These are phyloP conservation scores for Wallacemonas sp. DNA, from an alignment of 208 protist species.

Conservation along the genomic window DNA sequence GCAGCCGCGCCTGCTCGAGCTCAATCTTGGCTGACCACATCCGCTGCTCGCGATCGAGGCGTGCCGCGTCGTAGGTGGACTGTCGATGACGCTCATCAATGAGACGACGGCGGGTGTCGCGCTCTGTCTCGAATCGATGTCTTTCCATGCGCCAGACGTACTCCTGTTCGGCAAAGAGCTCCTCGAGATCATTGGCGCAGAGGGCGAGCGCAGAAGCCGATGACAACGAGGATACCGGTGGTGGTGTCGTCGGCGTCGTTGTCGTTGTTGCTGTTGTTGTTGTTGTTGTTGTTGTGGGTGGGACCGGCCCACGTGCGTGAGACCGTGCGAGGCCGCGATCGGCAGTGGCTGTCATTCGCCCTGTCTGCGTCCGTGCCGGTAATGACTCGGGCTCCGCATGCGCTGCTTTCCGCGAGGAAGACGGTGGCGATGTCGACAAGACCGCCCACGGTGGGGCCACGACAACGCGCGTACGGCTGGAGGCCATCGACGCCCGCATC, in stretches of 20 bases:
- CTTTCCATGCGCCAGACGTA: slow-evolving; percentile 72
- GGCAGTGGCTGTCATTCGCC: no score
- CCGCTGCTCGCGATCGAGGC: slow-evolving; percentile 28
- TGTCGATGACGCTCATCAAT: slow-evolving; percentile 35
- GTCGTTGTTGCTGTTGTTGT: neutral
- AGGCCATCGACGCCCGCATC: no score
- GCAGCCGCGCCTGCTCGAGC: slow-evolving; percentile 30
- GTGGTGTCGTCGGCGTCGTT: neutral
- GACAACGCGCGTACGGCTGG: neutral
- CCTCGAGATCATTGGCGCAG: slow-evolving; percentile 36
- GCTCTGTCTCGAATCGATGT: slow-evolving; percentile 64
- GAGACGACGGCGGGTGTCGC: slow-evolving; percentile 27
- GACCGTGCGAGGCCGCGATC: no score
- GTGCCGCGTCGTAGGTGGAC: slow-evolving; percentile 33
- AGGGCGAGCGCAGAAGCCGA: neutral
- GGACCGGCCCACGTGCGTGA: no score
- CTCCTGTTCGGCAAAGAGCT: slow-evolving; percentile 43
- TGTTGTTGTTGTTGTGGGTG: no score
- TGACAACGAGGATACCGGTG: neutral
- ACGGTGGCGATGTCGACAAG: no score
- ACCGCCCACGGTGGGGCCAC: neutral
- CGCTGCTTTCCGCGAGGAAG: no score
- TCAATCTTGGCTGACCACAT: slow-evolving; percentile 32
- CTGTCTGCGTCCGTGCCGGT: no score
- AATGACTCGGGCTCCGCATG: no score